These are phyloP conservation scores for Colletotrichum incanum DNA, from an alignment of 2,329 filamentous ascomycete species.

Conservation along the genomic window DNA sequence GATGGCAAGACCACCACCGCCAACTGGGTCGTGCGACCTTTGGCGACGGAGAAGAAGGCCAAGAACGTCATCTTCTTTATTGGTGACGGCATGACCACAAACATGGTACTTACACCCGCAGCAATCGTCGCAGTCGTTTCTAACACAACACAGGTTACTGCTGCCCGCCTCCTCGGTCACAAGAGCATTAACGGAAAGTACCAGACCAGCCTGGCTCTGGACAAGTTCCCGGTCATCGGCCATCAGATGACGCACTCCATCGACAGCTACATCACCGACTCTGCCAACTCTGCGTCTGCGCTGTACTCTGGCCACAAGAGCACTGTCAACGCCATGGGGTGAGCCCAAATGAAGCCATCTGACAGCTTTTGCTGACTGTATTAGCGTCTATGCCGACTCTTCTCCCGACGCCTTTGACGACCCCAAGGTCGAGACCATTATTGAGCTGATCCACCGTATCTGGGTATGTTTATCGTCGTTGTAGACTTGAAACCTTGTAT, in stretches of 20 bases:
- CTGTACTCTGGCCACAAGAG: conserved; percentile 89
- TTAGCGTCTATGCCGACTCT: conserved; percentile 81
- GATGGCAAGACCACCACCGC: conserved; percentile 79
- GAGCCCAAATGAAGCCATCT: conserved; percentile 34
- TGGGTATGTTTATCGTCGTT: conserved; percentile 65
- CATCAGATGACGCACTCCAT: conserved; percentile 93
- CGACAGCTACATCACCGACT: conserved; percentile 89
- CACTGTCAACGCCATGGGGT: conserved; percentile 85
- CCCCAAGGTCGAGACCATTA: conserved; percentile 88
- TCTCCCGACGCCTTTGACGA: conserved; percentile 83
- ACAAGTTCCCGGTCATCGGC: conserved; percentile 87
- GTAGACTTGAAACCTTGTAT: background rate
- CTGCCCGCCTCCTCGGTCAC: conserved; percentile 85
- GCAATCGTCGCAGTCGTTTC: background rate
- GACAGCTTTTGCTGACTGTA: conserved; percentile 4
- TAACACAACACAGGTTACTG: conserved; percentile 69
- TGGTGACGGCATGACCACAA: conserved; percentile 81
- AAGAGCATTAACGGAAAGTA: conserved; percentile 90
- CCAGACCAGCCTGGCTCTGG: conserved; percentile 81
- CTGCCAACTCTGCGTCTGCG: conserved; percentile 86
- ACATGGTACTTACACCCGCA: conserved; percentile 66
- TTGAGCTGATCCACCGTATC: conserved; percentile 82
- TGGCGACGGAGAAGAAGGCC: conserved; percentile 79
- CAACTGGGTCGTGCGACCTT: conserved; percentile 82
- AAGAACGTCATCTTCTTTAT: conserved; percentile 93